Evolutionary conservation across 306 rosid species (phyloP).

Genomic region (Trifolium fragiferum): DNA sequence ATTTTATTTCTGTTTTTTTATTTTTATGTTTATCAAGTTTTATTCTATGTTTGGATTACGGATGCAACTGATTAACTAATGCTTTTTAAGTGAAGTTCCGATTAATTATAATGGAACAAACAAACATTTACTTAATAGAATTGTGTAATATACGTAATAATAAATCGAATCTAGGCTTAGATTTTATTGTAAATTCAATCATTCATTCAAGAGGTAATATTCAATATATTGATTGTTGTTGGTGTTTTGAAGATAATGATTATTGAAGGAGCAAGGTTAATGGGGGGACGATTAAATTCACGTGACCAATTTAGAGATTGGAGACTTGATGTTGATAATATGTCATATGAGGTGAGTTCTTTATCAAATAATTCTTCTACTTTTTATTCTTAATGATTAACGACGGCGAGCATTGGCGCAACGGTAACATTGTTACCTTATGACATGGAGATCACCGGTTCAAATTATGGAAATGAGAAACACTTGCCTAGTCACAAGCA

Average conservation of each 20-base stretch:
- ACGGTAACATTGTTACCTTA: neutral
- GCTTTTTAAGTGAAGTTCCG: constrained; percentile 6
- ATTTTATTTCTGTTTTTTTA: neutral
- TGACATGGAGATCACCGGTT: neutral
- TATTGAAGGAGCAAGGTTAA: constrained; percentile 69
- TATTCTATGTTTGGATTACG: constrained; percentile 8
- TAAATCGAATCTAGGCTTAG: constrained; percentile 10
- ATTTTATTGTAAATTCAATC: neutral
- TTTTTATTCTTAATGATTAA: neutral
- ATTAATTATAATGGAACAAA: neutral
- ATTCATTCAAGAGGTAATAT: constrained; percentile 2
- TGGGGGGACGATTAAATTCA: constrained; percentile 72
- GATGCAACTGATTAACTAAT: neutral
- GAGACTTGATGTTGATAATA: constrained; percentile 94
- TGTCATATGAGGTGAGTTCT: constrained; percentile 59
- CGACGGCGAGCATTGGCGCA: neutral
- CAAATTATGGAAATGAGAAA: neutral
- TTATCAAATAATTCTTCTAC: neutral
- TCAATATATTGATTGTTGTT: constrained; percentile 33
- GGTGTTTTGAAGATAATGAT: constrained; percentile 74
- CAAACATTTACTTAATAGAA: constrained; percentile 5
- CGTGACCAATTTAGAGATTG: constrained; percentile 78
- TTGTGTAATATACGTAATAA: constrained; percentile 1
- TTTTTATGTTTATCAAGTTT: neutral
- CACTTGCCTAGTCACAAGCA: too few relatives aligned